Evolutionary conservation across 2,329 filamentous ascomycete species (phyloP), one percentile per base, ranked within the genome.

Genomic region (Aureobasidium mangrovei): DNA sequence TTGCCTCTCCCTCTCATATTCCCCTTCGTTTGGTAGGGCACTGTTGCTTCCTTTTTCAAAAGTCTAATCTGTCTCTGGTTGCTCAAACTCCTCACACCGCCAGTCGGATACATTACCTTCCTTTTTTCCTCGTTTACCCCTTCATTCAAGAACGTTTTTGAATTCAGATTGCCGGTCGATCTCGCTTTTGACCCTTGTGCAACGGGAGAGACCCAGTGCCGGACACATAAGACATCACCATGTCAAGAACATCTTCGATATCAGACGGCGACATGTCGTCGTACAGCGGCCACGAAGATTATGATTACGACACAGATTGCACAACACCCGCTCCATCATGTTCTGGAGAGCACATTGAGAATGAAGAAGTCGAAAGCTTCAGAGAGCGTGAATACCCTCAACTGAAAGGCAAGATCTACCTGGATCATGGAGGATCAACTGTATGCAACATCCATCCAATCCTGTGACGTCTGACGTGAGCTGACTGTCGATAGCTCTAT

Each of bases 381-480:
- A 60, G 71, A 57, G 63, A 65, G 27, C 60, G 59, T 27, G 71
- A 74, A 60, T 74, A 73, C 57, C 72, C 72, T 7, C 66, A 70
- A 53, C 59, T 74, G 26, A 67, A 67, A 57, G 69, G 57, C 33
- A 56, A 60, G 6, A 60, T 66, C 44, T 97, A 96, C 68, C 83
- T 97, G 55, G 91, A 97, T 63, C 91, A 97, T 84, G 90, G 90
- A 0, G 91, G 90, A n/a, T 88, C 88, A n/a, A 91, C 91, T 0
- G 75, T 66, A 56, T 48, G 51, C 48, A 38, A 29, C 28, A 49
- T 36, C 49, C 36, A n/a, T 36, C 49, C 49, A 57, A 51, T 35
- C 38, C 28, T 10, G 6, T 10, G 6, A 35, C 10, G 18, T 18
- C 32, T 35, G 32, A 35, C 32, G 32, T 35, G 18, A 18, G 18